Base-by-base conservation (phyloP, 176 grass and related monocot species). In the Metroxylon sagu region DNA sequence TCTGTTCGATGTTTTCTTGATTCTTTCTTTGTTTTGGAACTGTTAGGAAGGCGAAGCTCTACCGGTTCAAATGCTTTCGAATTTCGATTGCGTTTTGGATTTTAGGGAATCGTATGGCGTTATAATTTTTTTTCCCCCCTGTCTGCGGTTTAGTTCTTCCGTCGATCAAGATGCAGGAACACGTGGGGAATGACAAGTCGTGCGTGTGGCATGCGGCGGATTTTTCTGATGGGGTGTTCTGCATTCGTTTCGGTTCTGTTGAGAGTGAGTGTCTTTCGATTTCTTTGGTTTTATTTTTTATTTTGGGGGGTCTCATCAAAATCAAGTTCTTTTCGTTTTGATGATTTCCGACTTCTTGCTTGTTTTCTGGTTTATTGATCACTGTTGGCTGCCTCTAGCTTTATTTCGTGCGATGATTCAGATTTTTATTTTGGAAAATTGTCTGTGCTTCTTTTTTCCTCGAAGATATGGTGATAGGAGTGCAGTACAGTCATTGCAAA, bases 41-140 rank as follows among this genome's bases (percentile, higher is more conserved):
- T 29, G 2, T 67, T 28, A 82, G 89, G 69, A 94, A 85, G 62
- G 61, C 83, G 2, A 88, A 88, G 54, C 71, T 94, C 0, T 94
- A 94, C 19, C 64, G 84, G 26, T 88, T 78, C 10, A 77, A 84
- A 5, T 29, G 29, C 29, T 14, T 64, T 53, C 64, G 16, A 50
- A 67, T 18, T 54, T 67, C 10, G 26, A 26, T 5, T 7, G 19
- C 19, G 49, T 5, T 29, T 0, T 5, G 3, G 29, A 29, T 29
- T 29, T 29, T 5, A 5, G 29, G 29, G 29, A 29, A 29, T 29
- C 4, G 29, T 5, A 29, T 29, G 5, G 29, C 29, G 2, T 29
- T n/a, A n/a, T n/a, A 64, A 25, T 0, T 19, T 1, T 16, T 26
- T 26, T 51, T 65, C 19, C 52, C 52, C 2, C 50, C 16, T 8